Evolutionary conservation across 73 alveolate genomes (phyloP).

Genomic region (Tetrahymena borealis): DNA sequence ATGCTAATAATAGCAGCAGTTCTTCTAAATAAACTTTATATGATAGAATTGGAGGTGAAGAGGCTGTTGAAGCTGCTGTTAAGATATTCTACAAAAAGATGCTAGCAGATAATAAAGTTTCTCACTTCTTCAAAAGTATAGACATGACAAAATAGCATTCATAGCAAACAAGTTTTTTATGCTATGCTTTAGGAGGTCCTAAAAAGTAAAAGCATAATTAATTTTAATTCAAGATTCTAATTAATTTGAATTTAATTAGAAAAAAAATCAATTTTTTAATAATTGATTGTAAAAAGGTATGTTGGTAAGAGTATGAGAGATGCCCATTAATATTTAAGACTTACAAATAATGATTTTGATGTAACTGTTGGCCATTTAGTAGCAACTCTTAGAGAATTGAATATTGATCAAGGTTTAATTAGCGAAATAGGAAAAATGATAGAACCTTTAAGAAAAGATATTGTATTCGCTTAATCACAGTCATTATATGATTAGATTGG

Average conservation of each 20-base stretch:
- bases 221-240: no score
- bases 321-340: constrained; percentile 20
- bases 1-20: not conserved
- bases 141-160: constrained; percentile 35
- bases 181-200: constrained; percentile 29
- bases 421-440: constrained; percentile 11
- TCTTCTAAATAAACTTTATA: constrained; percentile 30
- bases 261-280: not conserved
- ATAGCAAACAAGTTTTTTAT: constrained; percentile 4
- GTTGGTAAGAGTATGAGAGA: constrained; percentile 37
- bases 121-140: constrained; percentile 53
- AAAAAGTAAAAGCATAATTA: constrained; percentile 21
- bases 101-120: constrained; percentile 51
- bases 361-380: not conserved
- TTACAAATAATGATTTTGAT: constrained; percentile 10
- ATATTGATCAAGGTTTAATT: not conserved
- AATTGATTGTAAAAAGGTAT: not conserved
- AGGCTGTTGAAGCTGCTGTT: constrained; percentile 55
- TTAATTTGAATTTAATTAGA: not conserved
- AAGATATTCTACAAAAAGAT: constrained; percentile 48
- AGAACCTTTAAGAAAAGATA: not conserved
- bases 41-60: constrained; percentile 67
- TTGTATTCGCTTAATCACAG: not conserved
- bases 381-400: constrained; percentile 14
- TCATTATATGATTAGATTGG: not conserved